A percentile compares a stretch with the other conserved stretches of the same genome.
These are phyloP conservation scores for Talaromyces sp. DNA, from an alignment of 2,329 filamentous ascomycete genomes.

Conservation along the genomic window DNA sequence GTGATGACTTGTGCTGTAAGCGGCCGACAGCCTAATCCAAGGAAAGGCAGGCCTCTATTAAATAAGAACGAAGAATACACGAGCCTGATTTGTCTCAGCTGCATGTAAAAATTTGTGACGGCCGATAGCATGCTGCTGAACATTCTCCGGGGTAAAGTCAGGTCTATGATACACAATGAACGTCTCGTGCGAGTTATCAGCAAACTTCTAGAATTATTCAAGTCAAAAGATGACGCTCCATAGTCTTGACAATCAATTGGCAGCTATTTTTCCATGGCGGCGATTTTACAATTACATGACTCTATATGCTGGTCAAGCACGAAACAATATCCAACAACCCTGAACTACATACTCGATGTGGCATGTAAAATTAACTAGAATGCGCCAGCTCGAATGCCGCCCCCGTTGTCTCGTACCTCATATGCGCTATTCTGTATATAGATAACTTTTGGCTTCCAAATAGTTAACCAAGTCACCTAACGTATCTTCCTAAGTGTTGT, in stretches of 20 bases:
- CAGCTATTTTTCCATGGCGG: not conserved
- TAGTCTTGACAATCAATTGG: not conserved
- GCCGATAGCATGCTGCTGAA: not conserved
- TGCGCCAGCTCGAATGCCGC: not conserved
- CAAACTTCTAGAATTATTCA: not conserved
- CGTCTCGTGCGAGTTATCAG: not conserved
- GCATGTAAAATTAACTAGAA: not conserved
- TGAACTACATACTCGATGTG: not conserved
- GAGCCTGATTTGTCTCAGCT: not conserved
- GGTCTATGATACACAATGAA: not conserved
- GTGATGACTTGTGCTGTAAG: not conserved
- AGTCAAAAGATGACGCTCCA: not conserved
- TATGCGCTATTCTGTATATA: not conserved
- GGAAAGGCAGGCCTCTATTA: not conserved
- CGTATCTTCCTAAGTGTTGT: not conserved
- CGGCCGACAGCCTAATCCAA: not conserved
- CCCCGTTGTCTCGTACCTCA: not conserved
- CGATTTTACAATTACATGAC: not conserved
- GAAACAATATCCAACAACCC: not conserved
- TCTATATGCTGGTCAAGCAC: not conserved
- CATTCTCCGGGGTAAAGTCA: not conserved
- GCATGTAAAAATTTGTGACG: not conserved
- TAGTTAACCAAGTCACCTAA: not conserved
- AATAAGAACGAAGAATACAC: not conserved
- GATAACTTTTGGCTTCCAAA: not conserved